Evolutionary conservation across 2,329 filamentous ascomycete genomes (phyloP), one percentile per base, ranked within the genome.

Genomic region (Sclerotinia glacialis): DNA sequence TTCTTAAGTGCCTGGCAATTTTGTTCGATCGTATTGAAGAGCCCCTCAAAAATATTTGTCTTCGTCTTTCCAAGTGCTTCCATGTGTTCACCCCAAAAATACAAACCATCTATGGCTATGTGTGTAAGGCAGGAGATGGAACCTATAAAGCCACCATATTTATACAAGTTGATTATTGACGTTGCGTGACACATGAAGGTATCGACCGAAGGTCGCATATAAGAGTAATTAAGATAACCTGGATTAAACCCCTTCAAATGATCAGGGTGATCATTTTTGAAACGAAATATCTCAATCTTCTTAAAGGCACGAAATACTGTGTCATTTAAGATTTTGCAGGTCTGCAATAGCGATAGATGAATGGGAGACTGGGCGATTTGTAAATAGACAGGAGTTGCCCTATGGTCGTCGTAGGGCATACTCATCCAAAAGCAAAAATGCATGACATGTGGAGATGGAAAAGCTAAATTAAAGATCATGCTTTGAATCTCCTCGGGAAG

Each of bases 141-240:
- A 18, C 21, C 21, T n/a, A 49, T 47, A 8, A 12, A 61, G 9
- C 58, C 44, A 5, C 58, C n/a, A 21, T 21, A 3, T 12, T 23
- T 2, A 26, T 47, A 34, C 7, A 49, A 34, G 0, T 9, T 6
- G 3, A 1, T 1, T 4, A 1, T 18, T 3, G 5, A 7, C 5
- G 14, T 4, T n/a, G 44, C 37, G 14, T 14, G 14, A 37, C 21
- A 40, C 28, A 34, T 34, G 2, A 49, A 34, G 3, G 12, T 8
- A 47, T 60, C 28, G 12, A 23, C 8, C 42, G 42, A 34, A 34
- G 28, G 42, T 23, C 42, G 42, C 12, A 47, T n/a, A 18, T 60
- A 47, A 9, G 44, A 18, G 42, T 60, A 47, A 9, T 18, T 23
- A 1, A 34, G 11, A 3, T 26, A 11, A 18, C 34, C 3, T 12